phyloP scores from a whole-genome alignment of 306 rosid genomes.

The Amphicarpaea edgeworthii region DNA sequence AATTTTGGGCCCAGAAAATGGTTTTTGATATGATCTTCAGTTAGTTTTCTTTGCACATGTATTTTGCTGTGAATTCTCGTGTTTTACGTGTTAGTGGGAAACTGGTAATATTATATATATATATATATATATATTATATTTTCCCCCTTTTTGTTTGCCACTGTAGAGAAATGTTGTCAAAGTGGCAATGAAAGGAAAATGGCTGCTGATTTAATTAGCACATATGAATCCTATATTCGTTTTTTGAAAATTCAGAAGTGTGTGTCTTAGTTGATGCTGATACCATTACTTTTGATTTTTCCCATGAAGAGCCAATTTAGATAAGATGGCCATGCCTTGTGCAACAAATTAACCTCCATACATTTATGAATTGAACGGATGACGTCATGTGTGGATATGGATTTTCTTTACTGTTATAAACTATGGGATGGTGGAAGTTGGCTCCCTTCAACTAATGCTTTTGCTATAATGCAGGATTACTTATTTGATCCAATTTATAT shows the following conservation, averaged over 20 bases:
- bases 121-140: too few relatives aligned
- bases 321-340: neutral
- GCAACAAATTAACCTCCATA: constrained; percentile 3
- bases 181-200: neutral
- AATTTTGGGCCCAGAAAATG: neutral
- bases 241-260: neutral
- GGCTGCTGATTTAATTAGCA: neutral
- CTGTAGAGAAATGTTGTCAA: neutral
- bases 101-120: neutral
- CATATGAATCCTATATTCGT: neutral
- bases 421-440: constrained; percentile 3
- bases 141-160: neutral
- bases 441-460: neutral
- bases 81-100: constrained; percentile 4
- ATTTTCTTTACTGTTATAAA: too few relatives aligned
- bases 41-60: neutral
- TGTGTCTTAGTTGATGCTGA: neutral
- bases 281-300: constrained; percentile 9
- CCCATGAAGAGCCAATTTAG: neutral
- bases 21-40: constrained; percentile 8
- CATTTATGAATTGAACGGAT: constrained; percentile 13
- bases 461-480: neutral
- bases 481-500: constrained; percentile 3
- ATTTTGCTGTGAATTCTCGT: constrained; percentile 11
- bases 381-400: neutral